Evolutionary conservation across 164 flowering plant species (phyloP).

Genomic region (Paratinospora sagittata): DNA sequence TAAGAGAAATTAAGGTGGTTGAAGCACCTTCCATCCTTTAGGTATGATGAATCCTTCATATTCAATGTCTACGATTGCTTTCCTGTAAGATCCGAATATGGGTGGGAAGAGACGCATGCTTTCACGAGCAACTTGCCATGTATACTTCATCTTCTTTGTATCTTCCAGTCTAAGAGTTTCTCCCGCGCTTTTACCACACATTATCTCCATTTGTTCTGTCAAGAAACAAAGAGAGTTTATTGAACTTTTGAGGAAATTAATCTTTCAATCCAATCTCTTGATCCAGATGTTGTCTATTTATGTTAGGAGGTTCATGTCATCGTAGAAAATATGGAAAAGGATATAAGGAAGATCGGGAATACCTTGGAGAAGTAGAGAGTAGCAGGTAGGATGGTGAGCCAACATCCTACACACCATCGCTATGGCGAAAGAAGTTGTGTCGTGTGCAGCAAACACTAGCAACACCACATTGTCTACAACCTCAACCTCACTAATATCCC

Average conservation of each 20-base stretch:
- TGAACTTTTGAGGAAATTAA: not conserved
- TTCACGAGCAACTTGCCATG: slow-evolving; percentile 86
- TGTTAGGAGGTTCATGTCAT: not conserved
- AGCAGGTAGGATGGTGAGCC: slow-evolving; percentile 51
- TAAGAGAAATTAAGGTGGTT: not conserved
- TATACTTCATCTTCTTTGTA: slow-evolving; percentile 61
- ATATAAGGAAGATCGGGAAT: not conserved
- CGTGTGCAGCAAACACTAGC: slow-evolving; percentile 80
- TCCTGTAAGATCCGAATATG: slow-evolving; percentile 75
- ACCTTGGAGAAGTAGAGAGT: slow-evolving; percentile 51
- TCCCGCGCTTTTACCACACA: slow-evolving; percentile 22
- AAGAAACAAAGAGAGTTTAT: not conserved
- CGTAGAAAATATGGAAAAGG: not conserved
- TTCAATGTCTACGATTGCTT: slow-evolving; percentile 59
- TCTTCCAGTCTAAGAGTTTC: slow-evolving; percentile 52
- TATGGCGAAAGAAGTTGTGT: slow-evolving; percentile 71
- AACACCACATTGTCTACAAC: slow-evolving; percentile 57
- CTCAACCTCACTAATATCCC: slow-evolving; percentile 59
- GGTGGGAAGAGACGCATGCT: slow-evolving; percentile 77
- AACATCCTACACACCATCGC: slow-evolving; percentile 63
- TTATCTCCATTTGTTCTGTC: slow-evolving; percentile 52
- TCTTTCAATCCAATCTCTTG: not conserved
- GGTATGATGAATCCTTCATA: slow-evolving; percentile 68
- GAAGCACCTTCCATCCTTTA: slow-evolving; percentile 69
- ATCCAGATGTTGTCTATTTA: not conserved